These are phyloP conservation scores for Rhizoclosmatium globosum DNA, from an alignment of 192 early-diverging fungal species.

Conservation along the genomic window DNA sequence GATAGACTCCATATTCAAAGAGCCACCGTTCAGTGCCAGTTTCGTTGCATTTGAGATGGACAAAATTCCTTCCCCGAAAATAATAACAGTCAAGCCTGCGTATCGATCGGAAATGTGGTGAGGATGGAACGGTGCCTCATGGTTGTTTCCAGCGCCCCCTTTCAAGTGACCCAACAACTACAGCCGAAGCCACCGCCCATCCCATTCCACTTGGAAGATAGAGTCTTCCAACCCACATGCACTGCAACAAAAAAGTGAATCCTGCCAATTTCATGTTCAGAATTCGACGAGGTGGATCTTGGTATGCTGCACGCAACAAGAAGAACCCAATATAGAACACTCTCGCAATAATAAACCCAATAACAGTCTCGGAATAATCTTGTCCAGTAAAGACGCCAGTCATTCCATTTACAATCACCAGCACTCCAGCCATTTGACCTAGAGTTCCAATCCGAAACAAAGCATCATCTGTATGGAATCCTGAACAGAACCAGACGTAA, in stretches of 20 bases:
- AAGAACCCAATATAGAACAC: slow-evolving; percentile 21
- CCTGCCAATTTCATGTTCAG: slow-evolving; percentile 17
- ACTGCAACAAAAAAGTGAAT: slow-evolving; percentile 14
- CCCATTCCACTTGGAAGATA: neutral
- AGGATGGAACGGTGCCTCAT: slow-evolving; percentile 7
- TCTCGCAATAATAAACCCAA: slow-evolving; percentile 17
- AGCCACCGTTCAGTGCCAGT: neutral
- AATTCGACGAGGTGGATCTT: neutral
- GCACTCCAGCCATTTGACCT: slow-evolving; percentile 28
- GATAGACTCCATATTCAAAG: neutral
- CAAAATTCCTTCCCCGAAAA: slow-evolving; percentile 1
- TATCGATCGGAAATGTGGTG: slow-evolving; percentile 15
- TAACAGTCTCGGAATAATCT: neutral
- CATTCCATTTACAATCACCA: slow-evolving; percentile 26
- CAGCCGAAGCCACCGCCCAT: neutral
- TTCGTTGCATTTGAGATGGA: slow-evolving; percentile 5
- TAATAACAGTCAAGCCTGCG: neutral
- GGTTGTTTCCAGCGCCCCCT: neutral
- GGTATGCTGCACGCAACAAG: slow-evolving; percentile 8
- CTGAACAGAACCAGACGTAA: slow-evolving; percentile 22
- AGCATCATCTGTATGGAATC: slow-evolving; percentile 13
- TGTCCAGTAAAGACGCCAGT: neutral
- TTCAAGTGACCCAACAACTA: neutral
- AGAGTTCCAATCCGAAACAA: slow-evolving; percentile 19
- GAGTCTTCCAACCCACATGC: neutral